Base-by-base conservation (phyloP, 768 basidiomycete genomes). In the Rhizopogon salebrosus region DNA sequence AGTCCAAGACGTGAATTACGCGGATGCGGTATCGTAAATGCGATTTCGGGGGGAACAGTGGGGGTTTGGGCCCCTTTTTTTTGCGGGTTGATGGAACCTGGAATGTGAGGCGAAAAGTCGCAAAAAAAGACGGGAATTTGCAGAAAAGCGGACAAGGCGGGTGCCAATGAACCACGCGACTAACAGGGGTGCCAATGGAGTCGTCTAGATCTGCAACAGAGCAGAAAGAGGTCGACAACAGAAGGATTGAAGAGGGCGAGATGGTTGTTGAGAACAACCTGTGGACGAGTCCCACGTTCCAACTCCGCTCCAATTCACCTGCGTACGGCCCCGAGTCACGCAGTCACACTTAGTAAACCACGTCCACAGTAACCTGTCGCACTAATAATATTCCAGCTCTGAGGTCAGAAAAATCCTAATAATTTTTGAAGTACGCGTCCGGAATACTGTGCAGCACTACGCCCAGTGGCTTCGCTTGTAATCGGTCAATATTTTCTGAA, bases 201-300 rank as follows among this genome's bases (percentile, higher is more conserved):
- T 29, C 26, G 34, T n/a, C 52, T 51, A 23, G 11, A 26, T 10
- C 18, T 35, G 49, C 49, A 36, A 6, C 16, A 37, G 16, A 22
- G 46, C 49, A 37, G 51, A 20, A 48, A 52, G 8, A 20, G 43
- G 24, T 24, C 23, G 22, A 49, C 51, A 48, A 53, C 48, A 52
- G 24, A 29, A 23, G 35, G 34, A 51, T 51, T 6, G 49, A 51
- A 49, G 31, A 36, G 57, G 58, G 56, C 56, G 62, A 69, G 62
- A 56, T 70, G 66, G 68, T 56, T 49, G 67, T 68, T 58, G 67
- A 58, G 58, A 61, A 68, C 64, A 68, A 68, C 62, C 66, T 68
- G 66, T 60, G 64, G 55, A 66, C 59, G 62, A 54, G 60, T 61
- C 62, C 48, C 54, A 60, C 53, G 52, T 68, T 68, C 54, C 14